Conservation (phyloP, 345 rosid species). For the Eutrema heterophyllum region DNA sequence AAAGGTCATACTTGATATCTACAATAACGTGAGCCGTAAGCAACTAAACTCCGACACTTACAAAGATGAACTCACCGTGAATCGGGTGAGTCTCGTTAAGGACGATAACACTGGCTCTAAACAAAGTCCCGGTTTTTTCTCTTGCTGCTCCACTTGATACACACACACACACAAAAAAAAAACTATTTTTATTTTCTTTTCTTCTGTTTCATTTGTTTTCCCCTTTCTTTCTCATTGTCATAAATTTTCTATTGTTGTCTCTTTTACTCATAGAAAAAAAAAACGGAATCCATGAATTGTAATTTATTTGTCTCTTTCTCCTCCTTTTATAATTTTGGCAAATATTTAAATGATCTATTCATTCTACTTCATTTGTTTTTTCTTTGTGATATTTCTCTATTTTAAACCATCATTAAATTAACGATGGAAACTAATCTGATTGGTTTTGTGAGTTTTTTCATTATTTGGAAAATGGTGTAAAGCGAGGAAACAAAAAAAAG, state of each 20-base stretch:
- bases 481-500: constrained; percentile 3
- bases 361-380: background rate
- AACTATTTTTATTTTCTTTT: background rate
- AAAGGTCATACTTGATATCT: constrained; percentile 65
- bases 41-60: constrained; percentile 65
- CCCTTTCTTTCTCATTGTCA: background rate
- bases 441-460: background rate
- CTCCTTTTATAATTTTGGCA: background rate
- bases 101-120: constrained; percentile 40
- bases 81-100: constrained; percentile 60
- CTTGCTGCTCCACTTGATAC: constrained; percentile 68
- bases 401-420: background rate
- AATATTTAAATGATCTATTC: background rate
- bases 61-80: constrained; percentile 67
- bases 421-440: constrained; percentile 1
- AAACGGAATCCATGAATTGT: constrained; percentile 3
- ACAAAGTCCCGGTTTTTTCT: constrained; percentile 24
- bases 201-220: background rate
- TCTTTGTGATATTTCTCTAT: background rate
- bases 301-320: background rate
- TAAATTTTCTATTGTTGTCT: background rate
- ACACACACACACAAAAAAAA: too few relatives aligned
- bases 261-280: background rate
- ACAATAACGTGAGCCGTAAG: constrained; percentile 71
- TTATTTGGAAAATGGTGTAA: constrained; percentile 8